Evolutionary conservation across 495 filamentous ascomycete genomes (phyloP), one percentile per base, ranked within the genome.

Genomic region (Podospora australis): DNA sequence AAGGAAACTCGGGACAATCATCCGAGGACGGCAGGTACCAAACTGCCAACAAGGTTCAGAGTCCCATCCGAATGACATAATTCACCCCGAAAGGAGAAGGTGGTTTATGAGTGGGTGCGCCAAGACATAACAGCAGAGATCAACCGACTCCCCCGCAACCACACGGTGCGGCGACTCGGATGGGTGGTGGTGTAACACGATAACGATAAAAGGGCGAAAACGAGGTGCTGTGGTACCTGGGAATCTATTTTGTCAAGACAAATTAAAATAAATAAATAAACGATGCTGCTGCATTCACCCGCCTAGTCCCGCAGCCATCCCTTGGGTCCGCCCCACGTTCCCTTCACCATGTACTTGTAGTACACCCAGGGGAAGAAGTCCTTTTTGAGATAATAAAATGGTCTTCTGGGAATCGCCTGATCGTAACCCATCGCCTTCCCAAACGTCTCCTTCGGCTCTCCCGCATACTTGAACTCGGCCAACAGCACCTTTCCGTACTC

Each of bases 381-480:
- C 69, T 84, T 86, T 73, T 86, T 86, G 42, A 86, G 47, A 46
- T 84, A 66, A 41, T 82, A 86, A 61, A 79, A 86, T 8, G 70
- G 54, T 7, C 73, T 64, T 4, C 74, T 69, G 0, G 82, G 81
- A 11, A 50, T 59, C 10, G 67, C 71, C 65, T 84, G 81, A 54
- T 81, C 77, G 35, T 77, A 69, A 6, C 79, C 80, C 16, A 84
- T 64, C 62, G 64, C 70, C 13, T 64, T 53, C 16, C 59, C 69
- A 53, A 86, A 86, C 0, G 82, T 84, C 73, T 86, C 82, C 69
- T 84, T 82, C 4, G 82, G 82, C 52, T 70, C 74, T 9, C 79
- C 80, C n/a, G 76, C 82, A 48, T 86, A 86, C 73, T 81, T 84
- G 69, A 86, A 86, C 67, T 86, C 82, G 13, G 79, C 80, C 32